phyloP scores from a whole-genome alignment of 2,329 filamentous ascomycete species.

The Cadophora malorum region DNA sequence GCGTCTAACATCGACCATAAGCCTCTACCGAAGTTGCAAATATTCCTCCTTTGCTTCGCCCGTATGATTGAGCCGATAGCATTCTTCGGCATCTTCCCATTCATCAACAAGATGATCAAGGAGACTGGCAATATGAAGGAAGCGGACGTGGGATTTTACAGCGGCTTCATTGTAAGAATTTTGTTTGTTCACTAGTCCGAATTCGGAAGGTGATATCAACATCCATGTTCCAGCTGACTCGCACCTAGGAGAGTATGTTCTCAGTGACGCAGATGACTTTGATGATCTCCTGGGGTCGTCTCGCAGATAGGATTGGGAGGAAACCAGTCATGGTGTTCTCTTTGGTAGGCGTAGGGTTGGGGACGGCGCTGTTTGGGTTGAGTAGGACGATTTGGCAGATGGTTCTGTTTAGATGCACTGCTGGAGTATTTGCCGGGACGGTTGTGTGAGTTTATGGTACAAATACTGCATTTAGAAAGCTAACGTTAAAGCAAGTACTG shows the following conservation, averaged over 20 bases:
- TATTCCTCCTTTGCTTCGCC: conserved; percentile 75
- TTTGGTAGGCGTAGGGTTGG: conserved; percentile 65
- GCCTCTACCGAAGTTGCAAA: conserved; percentile 67
- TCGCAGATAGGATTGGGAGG: conserved; percentile 71
- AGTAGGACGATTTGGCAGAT: conserved; percentile 74
- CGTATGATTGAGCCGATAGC: conserved; percentile 77
- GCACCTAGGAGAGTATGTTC: conserved; percentile 65
- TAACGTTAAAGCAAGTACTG: conserved; percentile 48
- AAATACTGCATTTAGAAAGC: not conserved
- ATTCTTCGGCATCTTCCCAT: conserved; percentile 86
- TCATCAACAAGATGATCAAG: conserved; percentile 78
- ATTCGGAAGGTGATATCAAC: not conserved
- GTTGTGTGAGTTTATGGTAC: conserved; percentile 56
- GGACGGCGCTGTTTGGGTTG: conserved; percentile 71
- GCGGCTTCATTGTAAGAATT: conserved; percentile 65
- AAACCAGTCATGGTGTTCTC: conserved; percentile 75
- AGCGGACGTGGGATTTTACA: conserved; percentile 80
- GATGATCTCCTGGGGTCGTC: conserved; percentile 76
- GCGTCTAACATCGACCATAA: conserved; percentile 42
- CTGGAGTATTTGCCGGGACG: conserved; percentile 76
- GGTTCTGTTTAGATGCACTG: conserved; percentile 73
- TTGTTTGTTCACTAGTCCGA: not conserved
- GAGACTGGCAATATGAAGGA: conserved; percentile 66
- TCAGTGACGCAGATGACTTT: conserved; percentile 77
- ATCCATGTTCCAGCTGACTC: conserved; percentile 1